These are phyloP conservation scores for Tuber umbilicatum DNA, from an alignment of 495 filamentous ascomycete genomes.

Conservation along the genomic window DNA sequence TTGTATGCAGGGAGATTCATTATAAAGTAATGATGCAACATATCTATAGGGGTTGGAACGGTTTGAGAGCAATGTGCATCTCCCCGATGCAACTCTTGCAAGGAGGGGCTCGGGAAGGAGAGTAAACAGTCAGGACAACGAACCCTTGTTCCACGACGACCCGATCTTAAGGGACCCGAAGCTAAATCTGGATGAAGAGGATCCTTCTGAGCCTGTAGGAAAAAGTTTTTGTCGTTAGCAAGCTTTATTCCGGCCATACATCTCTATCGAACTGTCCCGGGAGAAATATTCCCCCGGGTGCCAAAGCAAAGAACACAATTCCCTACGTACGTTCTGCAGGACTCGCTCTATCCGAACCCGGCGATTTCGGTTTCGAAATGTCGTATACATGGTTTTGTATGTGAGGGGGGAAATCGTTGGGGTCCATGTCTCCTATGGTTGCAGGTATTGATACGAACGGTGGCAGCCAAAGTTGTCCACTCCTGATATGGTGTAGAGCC, in stretches of 20 bases:
- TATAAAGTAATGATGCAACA: not conserved
- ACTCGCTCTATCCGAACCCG: conserved; percentile 21
- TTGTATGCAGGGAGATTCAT: not conserved
- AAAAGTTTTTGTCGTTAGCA: not conserved
- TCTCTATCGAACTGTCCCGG: conserved; percentile 12
- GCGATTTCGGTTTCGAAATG: not conserved
- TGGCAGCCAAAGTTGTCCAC: not conserved
- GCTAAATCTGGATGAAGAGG: conserved; percentile 28
- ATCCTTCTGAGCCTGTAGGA: conserved; percentile 20
- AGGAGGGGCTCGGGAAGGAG: not conserved
- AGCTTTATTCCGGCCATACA: not conserved
- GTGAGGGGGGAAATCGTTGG: not conserved
- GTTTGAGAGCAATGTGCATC: not conserved
- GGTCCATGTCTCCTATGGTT: not conserved
- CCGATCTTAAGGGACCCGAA: conserved; percentile 33
- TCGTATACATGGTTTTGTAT: not conserved
- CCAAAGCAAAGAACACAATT: conserved; percentile 16
- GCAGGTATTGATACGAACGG: not conserved
- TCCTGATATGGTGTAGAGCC: not conserved
- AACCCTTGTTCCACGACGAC: conserved; percentile 35
- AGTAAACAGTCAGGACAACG: conserved; percentile 19
- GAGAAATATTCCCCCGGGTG: conserved; percentile 8
- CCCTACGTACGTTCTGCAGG: conserved; percentile 24
- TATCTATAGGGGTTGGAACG: not conserved
- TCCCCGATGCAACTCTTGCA: not conserved